phyloP scores from a whole-genome alignment of 164 flowering plant species.

The Vitis vinifera region DNA sequence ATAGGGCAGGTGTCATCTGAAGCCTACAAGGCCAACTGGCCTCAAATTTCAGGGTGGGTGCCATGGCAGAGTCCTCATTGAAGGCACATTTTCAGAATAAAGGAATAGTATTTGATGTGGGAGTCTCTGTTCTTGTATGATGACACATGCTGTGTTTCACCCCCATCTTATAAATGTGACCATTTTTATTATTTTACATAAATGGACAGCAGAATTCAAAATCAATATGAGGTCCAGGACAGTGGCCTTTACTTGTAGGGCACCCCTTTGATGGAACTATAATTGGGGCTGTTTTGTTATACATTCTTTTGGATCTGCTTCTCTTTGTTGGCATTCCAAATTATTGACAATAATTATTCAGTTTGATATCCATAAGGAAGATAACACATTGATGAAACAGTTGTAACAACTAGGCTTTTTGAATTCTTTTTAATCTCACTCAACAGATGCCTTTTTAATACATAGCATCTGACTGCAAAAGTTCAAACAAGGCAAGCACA shows the following conservation, averaged over 20 bases:
- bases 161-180: neutral
- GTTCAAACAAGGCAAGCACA: too few species aligned
- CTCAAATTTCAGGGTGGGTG: too few species aligned
- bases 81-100: neutral
- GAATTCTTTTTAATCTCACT: neutral
- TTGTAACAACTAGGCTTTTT: constrained; percentile 1
- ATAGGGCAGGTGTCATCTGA: neutral
- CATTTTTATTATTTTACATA: neutral
- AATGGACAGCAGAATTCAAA: too few species aligned
- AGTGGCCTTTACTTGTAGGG: neutral
- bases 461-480: too few species aligned
- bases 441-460: too few species aligned
- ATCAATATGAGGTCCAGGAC: neutral
- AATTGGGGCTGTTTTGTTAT: constrained; percentile 1
- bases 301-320: constrained; percentile 6
- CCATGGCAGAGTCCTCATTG: neutral
- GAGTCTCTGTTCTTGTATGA: neutral
- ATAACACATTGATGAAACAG: constrained; percentile 2
- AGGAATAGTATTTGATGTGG: constrained; percentile 9
- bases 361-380: too few species aligned
- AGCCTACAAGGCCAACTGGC: neutral
- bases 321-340: constrained; percentile 11
- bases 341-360: neutral
- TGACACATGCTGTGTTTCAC: constrained; percentile 22
- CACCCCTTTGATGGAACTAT: neutral